These are phyloP conservation scores for Ustilago tritici DNA, from an alignment of 1,284 basidiomycete species.

Conservation along the genomic window DNA sequence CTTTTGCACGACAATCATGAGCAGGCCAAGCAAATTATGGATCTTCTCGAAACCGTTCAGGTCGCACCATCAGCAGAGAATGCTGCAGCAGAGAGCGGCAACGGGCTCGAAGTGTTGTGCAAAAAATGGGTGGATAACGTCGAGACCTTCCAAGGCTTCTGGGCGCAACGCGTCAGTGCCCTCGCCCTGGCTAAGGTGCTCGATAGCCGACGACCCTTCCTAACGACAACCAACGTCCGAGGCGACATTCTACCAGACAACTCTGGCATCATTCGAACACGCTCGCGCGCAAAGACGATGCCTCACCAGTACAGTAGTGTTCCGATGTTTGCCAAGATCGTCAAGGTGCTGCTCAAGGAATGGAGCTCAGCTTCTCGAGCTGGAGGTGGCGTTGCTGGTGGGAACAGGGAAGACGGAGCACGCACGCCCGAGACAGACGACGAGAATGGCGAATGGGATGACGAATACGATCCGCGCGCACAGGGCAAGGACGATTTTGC, in stretches of 20 bases:
- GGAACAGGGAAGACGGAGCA: constrained; percentile 24
- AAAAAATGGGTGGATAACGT: constrained; percentile 93
- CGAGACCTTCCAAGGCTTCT: constrained; percentile 92
- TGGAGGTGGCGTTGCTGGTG: constrained; percentile 18
- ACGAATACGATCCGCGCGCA: constrained; percentile 67
- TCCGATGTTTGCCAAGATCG: constrained; percentile 87
- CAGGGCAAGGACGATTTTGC: constrained; percentile 72
- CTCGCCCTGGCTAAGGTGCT: constrained; percentile 85
- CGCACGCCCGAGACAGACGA: constrained; percentile 57
- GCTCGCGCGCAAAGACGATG: constrained; percentile 83
- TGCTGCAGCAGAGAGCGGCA: constrained; percentile 66
- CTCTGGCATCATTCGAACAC: constrained; percentile 83
- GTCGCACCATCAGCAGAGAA: constrained; percentile 14
- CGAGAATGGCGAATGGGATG: constrained; percentile 61
- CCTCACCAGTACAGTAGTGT: constrained; percentile 80
- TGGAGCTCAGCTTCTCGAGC: constrained; percentile 73
- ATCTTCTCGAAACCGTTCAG: constrained; percentile 71
- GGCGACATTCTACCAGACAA: constrained; percentile 82
- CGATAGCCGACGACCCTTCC: constrained; percentile 75
- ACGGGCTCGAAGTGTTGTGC: constrained; percentile 82
- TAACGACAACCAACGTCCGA: constrained; percentile 81
- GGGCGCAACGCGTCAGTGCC: constrained; percentile 75
- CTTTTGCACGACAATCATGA: constrained; percentile 84
- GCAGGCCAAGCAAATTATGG: constrained; percentile 54
- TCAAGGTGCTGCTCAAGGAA: constrained; percentile 89